Evolutionary conservation across 768 basidiomycete genomes (phyloP).

Genomic region (Pleurotus platypus): DNA sequence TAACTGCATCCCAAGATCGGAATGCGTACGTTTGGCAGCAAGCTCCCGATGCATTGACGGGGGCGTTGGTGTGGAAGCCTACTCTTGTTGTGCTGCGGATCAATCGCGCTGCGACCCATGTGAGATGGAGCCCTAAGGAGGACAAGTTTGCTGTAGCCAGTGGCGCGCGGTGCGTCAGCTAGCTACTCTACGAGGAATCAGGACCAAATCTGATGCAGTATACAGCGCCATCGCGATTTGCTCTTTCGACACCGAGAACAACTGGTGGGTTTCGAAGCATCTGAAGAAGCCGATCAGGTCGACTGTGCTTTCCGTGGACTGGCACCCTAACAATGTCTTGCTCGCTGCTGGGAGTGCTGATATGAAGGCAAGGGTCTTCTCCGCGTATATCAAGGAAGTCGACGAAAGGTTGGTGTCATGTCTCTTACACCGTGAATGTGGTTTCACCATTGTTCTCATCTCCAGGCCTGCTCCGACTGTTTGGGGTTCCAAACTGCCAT

Average conservation of each 20-base stretch:
- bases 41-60: slow-evolving; percentile 67
- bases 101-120: slow-evolving; percentile 93
- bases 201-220: not conserved
- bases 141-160: slow-evolving; percentile 99
- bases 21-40: slow-evolving; percentile 99
- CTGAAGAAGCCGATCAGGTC: slow-evolving; percentile 97
- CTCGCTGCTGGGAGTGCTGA: slow-evolving; percentile 97
- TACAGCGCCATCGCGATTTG: slow-evolving; percentile 89
- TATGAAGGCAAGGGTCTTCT: slow-evolving; percentile 96
- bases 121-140: slow-evolving; percentile 95
- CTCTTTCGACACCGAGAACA: slow-evolving; percentile 94
- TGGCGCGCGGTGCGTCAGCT: slow-evolving; percentile 71
- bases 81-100: slow-evolving; percentile 93
- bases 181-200: not conserved
- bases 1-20: slow-evolving; percentile 97
- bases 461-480: slow-evolving; percentile 79
- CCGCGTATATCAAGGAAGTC: slow-evolving; percentile 97
- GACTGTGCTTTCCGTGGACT: slow-evolving; percentile 91
- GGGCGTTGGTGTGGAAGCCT: slow-evolving; percentile 83
- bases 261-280: slow-evolving; percentile 98
- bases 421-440: not conserved
- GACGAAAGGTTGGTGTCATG: slow-evolving; percentile 71
- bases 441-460: slow-evolving; percentile 7
- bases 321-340: slow-evolving; percentile 99
- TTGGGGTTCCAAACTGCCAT: slow-evolving; percentile 98